A percentile compares a stretch with the other conserved stretches of the same genome.
These are phyloP conservation scores for Candida ovalis DNA, from an alignment of 805 yeast genomes.

Conservation along the genomic window DNA sequence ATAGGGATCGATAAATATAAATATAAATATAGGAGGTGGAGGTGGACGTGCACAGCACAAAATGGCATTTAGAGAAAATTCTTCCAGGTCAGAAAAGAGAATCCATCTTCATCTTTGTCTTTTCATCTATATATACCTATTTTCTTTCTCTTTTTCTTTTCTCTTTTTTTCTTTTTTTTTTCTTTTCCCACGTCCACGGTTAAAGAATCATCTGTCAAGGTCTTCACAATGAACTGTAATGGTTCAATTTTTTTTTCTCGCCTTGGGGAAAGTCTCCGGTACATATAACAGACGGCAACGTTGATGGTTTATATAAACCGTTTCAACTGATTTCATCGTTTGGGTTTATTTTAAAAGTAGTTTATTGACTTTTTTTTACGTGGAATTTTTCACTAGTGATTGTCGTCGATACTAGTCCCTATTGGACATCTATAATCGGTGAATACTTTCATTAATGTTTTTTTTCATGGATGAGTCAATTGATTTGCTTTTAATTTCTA, in stretches of 20 bases:
- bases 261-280: conserved; percentile 94
- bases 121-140: conserved; percentile 1
- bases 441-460: background rate
- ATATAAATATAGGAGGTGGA: no score
- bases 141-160: conserved; percentile 16
- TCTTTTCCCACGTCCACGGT: conserved; percentile 49
- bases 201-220: conserved; percentile 78
- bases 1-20: no score
- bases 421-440: conserved; percentile 11
- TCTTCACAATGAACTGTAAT: conserved; percentile 46
- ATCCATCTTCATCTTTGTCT: no score
- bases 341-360: no score
- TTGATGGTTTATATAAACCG: conserved; percentile 15
- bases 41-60: background rate
- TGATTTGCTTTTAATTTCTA: background rate
- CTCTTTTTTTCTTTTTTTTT: conserved; percentile 9
- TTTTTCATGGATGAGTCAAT: background rate
- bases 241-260: conserved; percentile 27
- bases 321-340: conserved; percentile 7
- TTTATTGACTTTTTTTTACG: background rate
- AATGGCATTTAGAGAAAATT: no score
- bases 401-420: conserved; percentile 14
- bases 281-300: conserved; percentile 55
- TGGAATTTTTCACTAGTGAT: conserved; percentile 1
- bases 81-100: background rate